phyloP scores from a whole-genome alignment of 164 flowering plant genomes.

The Tetracentron sinense region DNA sequence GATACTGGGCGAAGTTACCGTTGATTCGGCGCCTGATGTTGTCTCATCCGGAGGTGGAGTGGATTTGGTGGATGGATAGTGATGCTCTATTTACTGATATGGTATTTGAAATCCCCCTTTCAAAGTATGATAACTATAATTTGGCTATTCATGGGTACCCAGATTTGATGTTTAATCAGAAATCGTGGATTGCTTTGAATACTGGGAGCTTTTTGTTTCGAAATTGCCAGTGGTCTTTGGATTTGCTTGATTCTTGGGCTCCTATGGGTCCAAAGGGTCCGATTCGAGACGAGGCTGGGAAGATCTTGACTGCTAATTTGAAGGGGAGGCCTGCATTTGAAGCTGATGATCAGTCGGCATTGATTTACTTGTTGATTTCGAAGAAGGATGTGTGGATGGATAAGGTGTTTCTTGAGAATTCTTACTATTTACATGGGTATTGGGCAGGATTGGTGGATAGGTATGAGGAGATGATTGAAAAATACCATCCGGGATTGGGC shows the following conservation, averaged over 20 bases:
- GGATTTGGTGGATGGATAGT: constrained; percentile 99
- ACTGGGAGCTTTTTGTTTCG: constrained; percentile 84
- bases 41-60: constrained; percentile 87
- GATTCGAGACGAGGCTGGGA: constrained; percentile 80
- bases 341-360: constrained; percentile 94
- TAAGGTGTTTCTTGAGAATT: constrained; percentile 74
- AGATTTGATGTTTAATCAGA: constrained; percentile 72
- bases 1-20: constrained; percentile 93
- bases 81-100: no score
- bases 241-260: constrained; percentile 86
- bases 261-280: constrained; percentile 95
- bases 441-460: constrained; percentile 87
- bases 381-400: constrained; percentile 71
- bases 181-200: constrained; percentile 84
- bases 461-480: constrained; percentile 85
- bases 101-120: no score
- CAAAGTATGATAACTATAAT: constrained; percentile 45
- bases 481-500: constrained; percentile 85
- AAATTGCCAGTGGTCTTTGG: constrained; percentile 95
- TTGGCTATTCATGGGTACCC: constrained; percentile 85
- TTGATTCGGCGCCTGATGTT: constrained; percentile 71
- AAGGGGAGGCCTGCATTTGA: constrained; percentile 88
- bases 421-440: constrained; percentile 78
- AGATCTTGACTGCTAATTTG: constrained; percentile 65
- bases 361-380: constrained; percentile 73